A percentile compares a stretch with the other conserved stretches of the same genome.
phyloP scores from a whole-genome alignment of 345 rosid genomes.

The Arabis alpina region DNA sequence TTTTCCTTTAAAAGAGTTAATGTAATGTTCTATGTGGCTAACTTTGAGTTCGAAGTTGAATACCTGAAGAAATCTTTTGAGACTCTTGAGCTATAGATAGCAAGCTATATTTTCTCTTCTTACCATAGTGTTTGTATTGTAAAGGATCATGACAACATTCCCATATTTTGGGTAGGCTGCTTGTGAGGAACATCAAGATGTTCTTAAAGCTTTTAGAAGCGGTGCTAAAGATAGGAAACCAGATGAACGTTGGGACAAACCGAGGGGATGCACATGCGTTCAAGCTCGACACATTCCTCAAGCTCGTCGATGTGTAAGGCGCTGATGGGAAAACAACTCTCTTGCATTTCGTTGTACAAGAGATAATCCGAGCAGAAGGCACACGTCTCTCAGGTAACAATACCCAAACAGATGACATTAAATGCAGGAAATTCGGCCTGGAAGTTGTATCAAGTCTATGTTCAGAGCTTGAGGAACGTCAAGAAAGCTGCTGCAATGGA shows the following conservation, averaged over 20 bases:
- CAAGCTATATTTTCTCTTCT: background rate
- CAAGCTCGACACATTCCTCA: conserved; percentile 96
- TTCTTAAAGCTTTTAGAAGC: conserved; percentile 94
- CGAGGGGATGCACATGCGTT: conserved; percentile 98
- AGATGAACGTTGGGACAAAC: conserved; percentile 98
- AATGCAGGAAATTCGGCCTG: conserved; percentile 86
- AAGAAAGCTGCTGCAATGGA: conserved; percentile 99
- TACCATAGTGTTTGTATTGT: background rate
- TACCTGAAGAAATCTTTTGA: conserved; percentile 79
- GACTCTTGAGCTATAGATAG: conserved; percentile 78
- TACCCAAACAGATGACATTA: conserved; percentile 65
- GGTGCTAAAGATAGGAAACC: conserved; percentile 96
- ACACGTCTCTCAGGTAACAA: conserved; percentile 67
- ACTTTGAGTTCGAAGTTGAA: conserved; percentile 89
- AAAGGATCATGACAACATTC: background rate
- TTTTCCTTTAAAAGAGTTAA: conserved; percentile 86
- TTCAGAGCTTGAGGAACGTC: conserved; percentile 76
- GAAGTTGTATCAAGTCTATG: conserved; percentile 88
- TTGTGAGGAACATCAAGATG: conserved; percentile 89
- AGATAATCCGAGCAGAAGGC: conserved; percentile 92
- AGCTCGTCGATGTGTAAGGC: conserved; percentile 94
- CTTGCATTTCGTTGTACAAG: conserved; percentile 95
- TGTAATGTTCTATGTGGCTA: conserved; percentile 85
- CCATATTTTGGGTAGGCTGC: conserved; percentile 62
- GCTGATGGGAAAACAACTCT: conserved; percentile 97